A percentile compares a stretch with the other conserved stretches of the same genome.
phyloP scores from a whole-genome alignment of 148 eudicot species.

The Silene latifolia region DNA sequence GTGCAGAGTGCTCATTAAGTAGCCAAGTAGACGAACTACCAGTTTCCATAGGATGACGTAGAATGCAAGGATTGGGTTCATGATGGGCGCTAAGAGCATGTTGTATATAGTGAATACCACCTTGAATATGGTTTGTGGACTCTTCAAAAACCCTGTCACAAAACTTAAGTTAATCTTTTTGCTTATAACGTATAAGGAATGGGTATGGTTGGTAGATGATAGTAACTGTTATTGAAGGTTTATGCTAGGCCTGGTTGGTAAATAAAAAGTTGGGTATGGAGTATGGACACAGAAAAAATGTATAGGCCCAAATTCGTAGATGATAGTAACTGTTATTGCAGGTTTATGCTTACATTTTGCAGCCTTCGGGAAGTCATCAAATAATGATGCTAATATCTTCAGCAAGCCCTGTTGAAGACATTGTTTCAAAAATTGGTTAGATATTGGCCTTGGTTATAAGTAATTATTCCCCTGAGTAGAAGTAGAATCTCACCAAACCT shows the following conservation, averaged over 20 bases:
- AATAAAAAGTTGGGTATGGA: too few relatives aligned
- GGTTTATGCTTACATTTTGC: slow-evolving; percentile 51
- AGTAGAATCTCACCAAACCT: slow-evolving; percentile 50
- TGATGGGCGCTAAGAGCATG: slow-evolving; percentile 36
- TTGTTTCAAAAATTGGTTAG: neutral
- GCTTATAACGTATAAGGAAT: neutral
- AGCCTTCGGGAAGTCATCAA: slow-evolving; percentile 67
- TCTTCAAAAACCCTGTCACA: slow-evolving; percentile 66
- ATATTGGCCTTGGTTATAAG: neutral
- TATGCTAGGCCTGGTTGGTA: too few relatives aligned
- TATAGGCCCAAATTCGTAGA: too few relatives aligned
- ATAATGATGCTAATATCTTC: slow-evolving; percentile 50
- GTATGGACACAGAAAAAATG: too few relatives aligned
- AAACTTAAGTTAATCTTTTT: neutral
- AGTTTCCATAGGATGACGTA: slow-evolving; percentile 54
- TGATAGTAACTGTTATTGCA: neutral
- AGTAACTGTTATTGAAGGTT: too few relatives aligned
- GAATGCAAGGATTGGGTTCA: slow-evolving; percentile 54
- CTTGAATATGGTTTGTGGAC: slow-evolving; percentile 50
- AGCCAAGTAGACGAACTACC: slow-evolving; percentile 26
- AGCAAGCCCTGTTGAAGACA: slow-evolving; percentile 43
- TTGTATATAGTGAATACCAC: slow-evolving; percentile 37
- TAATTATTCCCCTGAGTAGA: neutral
- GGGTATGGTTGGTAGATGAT: too few relatives aligned
- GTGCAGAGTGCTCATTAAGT: slow-evolving; percentile 34